phyloP scores from a whole-genome alignment of 306 rosid genomes.

The Vicia faba region DNA sequence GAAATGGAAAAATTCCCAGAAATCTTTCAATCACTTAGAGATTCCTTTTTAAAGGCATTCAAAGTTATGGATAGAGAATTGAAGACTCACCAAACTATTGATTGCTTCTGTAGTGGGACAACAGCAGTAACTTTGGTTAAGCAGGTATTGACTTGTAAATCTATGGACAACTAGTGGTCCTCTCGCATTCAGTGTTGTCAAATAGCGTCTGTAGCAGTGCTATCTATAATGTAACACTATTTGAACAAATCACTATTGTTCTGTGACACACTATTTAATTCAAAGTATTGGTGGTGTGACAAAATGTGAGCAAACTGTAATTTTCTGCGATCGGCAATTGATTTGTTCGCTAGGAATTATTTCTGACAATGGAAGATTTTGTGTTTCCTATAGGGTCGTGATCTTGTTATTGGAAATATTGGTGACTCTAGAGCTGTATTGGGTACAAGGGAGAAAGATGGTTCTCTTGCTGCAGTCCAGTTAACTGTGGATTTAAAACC shows the following conservation, averaged over 20 bases:
- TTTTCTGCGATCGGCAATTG: not conserved
- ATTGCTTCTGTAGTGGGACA: conserved; percentile 96
- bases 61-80: conserved; percentile 91
- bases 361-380: conserved; percentile 37
- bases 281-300: not conserved
- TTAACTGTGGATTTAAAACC: conserved; percentile 99
- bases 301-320: not conserved
- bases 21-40: conserved; percentile 73
- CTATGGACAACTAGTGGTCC: conserved; percentile 9
- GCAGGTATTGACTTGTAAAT: conserved; percentile 59
- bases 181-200: conserved; percentile 2
- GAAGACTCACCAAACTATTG: conserved; percentile 66
- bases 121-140: conserved; percentile 93
- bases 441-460: conserved; percentile 73
- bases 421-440: conserved; percentile 98
- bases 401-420: conserved; percentile 83
- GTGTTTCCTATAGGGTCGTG: conserved; percentile 64
- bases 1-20: conserved; percentile 73
- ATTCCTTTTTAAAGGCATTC: conserved; percentile 83
- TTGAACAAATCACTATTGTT: not conserved
- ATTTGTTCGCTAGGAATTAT: conserved; percentile 21
- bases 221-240: not conserved
- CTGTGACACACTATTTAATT: not conserved
- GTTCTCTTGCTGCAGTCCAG: conserved; percentile 74
- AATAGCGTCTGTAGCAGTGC: not conserved